A percentile compares a stretch with the other conserved stretches of the same genome.
These are phyloP conservation scores for Staphylotrichum tortipilum DNA, from an alignment of 495 filamentous ascomycete species.

Conservation along the genomic window DNA sequence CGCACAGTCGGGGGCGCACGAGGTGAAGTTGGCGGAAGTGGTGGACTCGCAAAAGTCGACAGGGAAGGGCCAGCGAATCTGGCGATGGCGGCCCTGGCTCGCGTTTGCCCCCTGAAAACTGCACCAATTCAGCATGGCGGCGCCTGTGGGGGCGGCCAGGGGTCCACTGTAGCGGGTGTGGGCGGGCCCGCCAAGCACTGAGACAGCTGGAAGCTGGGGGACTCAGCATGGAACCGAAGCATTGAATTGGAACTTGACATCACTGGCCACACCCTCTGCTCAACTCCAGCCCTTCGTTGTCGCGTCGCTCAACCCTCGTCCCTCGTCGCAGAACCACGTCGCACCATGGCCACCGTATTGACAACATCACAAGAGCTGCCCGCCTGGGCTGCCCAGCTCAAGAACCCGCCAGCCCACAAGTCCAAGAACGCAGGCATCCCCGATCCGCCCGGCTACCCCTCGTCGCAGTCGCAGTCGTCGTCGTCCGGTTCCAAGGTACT, in stretches of 20 bases:
- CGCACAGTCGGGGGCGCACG: neutral
- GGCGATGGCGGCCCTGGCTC: neutral
- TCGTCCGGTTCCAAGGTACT: slow-evolving; percentile 47
- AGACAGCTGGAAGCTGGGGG: too few species aligned
- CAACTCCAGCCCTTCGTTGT: neutral
- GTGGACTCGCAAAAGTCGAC: neutral
- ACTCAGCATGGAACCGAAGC: too few species aligned
- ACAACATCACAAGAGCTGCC: slow-evolving; percentile 35
- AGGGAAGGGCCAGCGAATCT: slow-evolving; percentile 1
- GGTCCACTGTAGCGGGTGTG: slow-evolving; percentile 11
- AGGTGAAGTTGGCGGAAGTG: neutral
- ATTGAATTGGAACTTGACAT: slow-evolving; percentile 13
- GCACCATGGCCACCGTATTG: slow-evolving; percentile 20
- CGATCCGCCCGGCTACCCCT: slow-evolving; percentile 80
- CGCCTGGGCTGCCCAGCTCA: slow-evolving; percentile 74
- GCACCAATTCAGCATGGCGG: neutral
- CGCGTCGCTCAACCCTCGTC: neutral
- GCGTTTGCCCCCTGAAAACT: slow-evolving; percentile 8
- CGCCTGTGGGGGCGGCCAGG: neutral
- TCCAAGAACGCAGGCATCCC: slow-evolving; percentile 55
- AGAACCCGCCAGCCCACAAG: slow-evolving; percentile 50
- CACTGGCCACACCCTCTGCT: neutral
- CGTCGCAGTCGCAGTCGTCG: slow-evolving; percentile 35
- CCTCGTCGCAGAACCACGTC: neutral
- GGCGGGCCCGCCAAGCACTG: slow-evolving; percentile 14